Evolutionary conservation across 768 basidiomycete genomes (phyloP), one percentile per base, ranked within the genome.

Genomic region (Postia placenta): DNA sequence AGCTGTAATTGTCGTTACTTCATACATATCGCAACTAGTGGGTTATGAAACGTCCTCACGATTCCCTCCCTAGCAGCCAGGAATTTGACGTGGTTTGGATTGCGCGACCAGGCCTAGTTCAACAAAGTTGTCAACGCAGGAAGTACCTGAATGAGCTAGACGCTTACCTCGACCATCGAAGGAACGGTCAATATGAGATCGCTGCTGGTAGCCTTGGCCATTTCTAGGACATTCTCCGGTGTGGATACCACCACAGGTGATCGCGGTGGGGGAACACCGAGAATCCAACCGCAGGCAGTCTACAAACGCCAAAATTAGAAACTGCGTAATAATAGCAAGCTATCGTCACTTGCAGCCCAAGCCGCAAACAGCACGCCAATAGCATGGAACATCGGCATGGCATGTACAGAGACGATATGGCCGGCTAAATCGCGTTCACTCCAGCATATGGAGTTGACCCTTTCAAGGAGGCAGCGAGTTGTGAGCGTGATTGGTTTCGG

Each of bases 201-300:
- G 28, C 39, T 42, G 14, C 48, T 41, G 14, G 56, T 54, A 2
- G 51, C 42, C 1, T 48, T 40, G n/a, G 51, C 30, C 1, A 45
- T 45, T 2, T 55, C 48, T 7, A 57, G 22, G 30, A 54, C 44
- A 3, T 33, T 38, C 37, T 57, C 56, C 0, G 56, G 47, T 0
- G 56, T 68, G 11, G 63, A 49, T 11, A 56, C 37, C 11, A 51
- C 27, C 1, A 60, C 56, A 7, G 62, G 62, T 11, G 48, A 45
- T 1, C 30, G 41, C 5, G 64, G 68, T 28, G 47, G 33, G 52
- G 60, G 65, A 12, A 57, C 14, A 3, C 49, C 53, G 17, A 60
- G 26, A 0, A 58, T 51, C 11, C 39, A 26, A 6, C 63, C 62
- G 1, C 50, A 51, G 20, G 42, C 38, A 1, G 47, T 19, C 54